Evolutionary conservation across 139 green algal genomes (phyloP).

Genomic region (Tetraselmis striata): DNA sequence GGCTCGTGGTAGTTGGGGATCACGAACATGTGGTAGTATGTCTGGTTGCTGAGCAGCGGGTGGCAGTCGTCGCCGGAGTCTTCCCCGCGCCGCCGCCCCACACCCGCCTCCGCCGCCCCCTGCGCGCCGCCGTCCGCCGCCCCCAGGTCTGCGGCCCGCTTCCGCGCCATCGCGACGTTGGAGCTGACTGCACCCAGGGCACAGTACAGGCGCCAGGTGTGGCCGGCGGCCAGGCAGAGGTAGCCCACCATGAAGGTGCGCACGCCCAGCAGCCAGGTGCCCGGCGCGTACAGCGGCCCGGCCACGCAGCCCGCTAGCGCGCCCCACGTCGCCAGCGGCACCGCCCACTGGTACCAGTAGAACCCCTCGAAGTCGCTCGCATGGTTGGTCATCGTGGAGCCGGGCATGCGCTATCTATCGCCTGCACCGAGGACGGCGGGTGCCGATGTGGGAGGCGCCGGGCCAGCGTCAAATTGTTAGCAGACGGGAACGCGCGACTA

Average conservation of each 20-base stretch:
- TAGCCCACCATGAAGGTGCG: slow-evolving; percentile 10
- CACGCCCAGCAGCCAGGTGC: slow-evolving; percentile 5
- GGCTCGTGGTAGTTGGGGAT: slow-evolving; percentile 42
- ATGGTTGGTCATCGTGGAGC: not conserved
- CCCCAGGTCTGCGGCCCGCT: not conserved
- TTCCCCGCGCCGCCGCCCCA: no score
- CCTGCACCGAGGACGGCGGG: no score
- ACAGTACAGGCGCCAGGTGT: slow-evolving; percentile 1
- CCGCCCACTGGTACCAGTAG: not conserved
- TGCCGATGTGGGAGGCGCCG: no score
- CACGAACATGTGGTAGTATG: slow-evolving; percentile 29
- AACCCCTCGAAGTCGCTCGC: slow-evolving; percentile 3
- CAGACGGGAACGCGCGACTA: no score
- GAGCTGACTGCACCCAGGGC: not conserved
- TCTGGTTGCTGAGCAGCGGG: not conserved
- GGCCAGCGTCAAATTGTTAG: no score
- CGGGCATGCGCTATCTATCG: no score
- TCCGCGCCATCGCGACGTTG: not conserved
- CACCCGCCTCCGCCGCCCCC: not conserved
- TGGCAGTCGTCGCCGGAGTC: not conserved
- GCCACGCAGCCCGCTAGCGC: not conserved
- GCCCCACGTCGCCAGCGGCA: not conserved
- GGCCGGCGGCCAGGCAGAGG: not conserved
- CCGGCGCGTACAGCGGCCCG: slow-evolving; percentile 4
- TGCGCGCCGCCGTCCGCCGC: no score